Conservation (phyloP, 139 green algal species). For the Trebouxia sp. region DNA sequence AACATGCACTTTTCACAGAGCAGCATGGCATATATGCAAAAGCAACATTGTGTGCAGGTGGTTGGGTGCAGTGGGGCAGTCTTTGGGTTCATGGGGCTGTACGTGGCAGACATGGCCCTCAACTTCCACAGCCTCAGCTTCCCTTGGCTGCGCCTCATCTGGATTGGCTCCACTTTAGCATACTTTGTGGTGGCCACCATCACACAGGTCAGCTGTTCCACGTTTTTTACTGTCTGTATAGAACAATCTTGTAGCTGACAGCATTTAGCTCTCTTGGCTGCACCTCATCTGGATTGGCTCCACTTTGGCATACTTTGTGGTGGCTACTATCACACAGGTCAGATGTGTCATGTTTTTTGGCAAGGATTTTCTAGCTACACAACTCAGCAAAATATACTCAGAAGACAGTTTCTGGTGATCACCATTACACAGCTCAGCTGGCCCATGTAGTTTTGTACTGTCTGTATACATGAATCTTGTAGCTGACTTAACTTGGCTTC, state of each 20-base stretch:
- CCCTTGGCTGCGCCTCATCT: constrained; percentile 54
- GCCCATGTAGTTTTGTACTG: too few relatives aligned
- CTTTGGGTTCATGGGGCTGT: constrained; percentile 75
- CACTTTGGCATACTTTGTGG: constrained; percentile 53
- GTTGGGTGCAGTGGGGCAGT: constrained; percentile 66
- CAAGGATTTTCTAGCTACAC: too few relatives aligned
- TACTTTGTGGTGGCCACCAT: constrained; percentile 51
- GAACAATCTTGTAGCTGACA: too few relatives aligned
- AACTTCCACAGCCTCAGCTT: constrained; percentile 57
- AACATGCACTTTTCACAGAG: too few relatives aligned
- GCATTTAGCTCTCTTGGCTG: constrained; percentile 54
- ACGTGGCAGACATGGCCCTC: constrained; percentile 45
- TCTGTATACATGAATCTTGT: too few relatives aligned
- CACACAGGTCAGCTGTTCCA: constrained; percentile 27
- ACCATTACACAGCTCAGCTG: too few relatives aligned
- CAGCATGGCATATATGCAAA: too few relatives aligned
- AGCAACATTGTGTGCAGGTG: constrained; percentile 41
- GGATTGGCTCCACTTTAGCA: constrained; percentile 48
- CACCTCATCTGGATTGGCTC: constrained; percentile 48
- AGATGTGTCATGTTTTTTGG: constrained; percentile 10
- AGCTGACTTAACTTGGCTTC: constrained; percentile 46
- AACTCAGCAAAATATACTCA: too few relatives aligned
- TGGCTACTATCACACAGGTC: constrained; percentile 35
- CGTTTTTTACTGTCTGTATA: too few relatives aligned
- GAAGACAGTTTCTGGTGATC: too few relatives aligned